Percentiles rank a stretch among this genome's conserved stretches.
Conservation (phyloP, 2,329 filamentous ascomycete species). For the Aspergillus hortae region DNA sequence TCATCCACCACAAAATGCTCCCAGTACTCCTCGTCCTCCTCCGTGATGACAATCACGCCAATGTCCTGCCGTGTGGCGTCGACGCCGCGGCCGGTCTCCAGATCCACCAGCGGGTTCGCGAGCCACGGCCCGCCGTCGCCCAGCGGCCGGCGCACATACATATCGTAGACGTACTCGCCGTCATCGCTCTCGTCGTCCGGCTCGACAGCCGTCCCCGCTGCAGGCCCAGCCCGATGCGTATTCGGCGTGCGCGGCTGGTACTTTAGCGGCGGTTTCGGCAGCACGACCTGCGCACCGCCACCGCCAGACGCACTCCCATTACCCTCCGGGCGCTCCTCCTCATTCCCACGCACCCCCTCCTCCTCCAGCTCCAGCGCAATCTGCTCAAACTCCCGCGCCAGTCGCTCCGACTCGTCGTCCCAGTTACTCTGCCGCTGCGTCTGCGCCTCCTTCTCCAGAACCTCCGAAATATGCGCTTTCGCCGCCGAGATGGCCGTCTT, state of each 20-base stretch:
- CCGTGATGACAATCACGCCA: slow-evolving; percentile 41
- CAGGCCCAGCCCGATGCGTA: slow-evolving; percentile 17
- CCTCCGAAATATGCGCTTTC: slow-evolving; percentile 31
- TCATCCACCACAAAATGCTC: slow-evolving; percentile 52
- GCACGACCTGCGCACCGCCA: slow-evolving; percentile 4
- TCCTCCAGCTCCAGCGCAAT: slow-evolving; percentile 41
- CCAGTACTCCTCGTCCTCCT: slow-evolving; percentile 52
- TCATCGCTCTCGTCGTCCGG: slow-evolving; percentile 39
- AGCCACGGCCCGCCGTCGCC: slow-evolving; percentile 27
- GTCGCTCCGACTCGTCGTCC: slow-evolving; percentile 41
- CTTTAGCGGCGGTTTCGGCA: slow-evolving; percentile 29
- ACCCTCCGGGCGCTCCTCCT: slow-evolving; percentile 19
- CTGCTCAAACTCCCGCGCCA: slow-evolving; percentile 41
- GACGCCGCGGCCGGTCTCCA: slow-evolving; percentile 25
- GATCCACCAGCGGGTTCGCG: slow-evolving; percentile 32
- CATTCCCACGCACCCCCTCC: slow-evolving; percentile 14
- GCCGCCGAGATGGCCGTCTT: slow-evolving; percentile 32
- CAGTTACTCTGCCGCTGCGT: slow-evolving; percentile 35
- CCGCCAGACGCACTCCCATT: slow-evolving; percentile 1
- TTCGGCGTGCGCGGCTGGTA: slow-evolving; percentile 35
- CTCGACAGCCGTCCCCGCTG: slow-evolving; percentile 1
- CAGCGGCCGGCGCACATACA: slow-evolving; percentile 53
- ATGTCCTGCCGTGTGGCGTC: slow-evolving; percentile 33
- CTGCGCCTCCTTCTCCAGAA: slow-evolving; percentile 34
- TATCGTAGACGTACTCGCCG: slow-evolving; percentile 60